Percentiles rank a stretch among this genome's conserved stretches.
phyloP scores from a whole-genome alignment of 345 rosid genomes.

The Acer saccharum region DNA sequence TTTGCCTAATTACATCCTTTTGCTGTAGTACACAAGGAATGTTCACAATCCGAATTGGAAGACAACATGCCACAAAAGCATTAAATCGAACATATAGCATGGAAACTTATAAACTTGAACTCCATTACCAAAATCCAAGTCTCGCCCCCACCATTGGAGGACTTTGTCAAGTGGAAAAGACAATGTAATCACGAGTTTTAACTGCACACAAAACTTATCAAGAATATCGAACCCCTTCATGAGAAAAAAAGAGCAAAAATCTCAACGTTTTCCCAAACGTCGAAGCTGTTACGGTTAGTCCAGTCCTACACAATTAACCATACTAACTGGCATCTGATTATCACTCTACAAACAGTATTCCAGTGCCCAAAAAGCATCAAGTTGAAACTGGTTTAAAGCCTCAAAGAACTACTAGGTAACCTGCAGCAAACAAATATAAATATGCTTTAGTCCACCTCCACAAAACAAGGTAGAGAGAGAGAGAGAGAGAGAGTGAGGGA shows the following conservation, averaged over 20 bases:
- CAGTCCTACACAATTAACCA: slow-evolving; percentile 12
- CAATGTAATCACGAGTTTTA: neutral
- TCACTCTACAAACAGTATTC: slow-evolving; percentile 16
- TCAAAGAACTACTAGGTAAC: slow-evolving; percentile 15
- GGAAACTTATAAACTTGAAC: neutral
- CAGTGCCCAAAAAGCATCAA: slow-evolving; percentile 4
- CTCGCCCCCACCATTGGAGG: neutral
- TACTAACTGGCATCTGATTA: slow-evolving; percentile 19
- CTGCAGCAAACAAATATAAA: slow-evolving; percentile 18
- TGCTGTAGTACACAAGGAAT: neutral
- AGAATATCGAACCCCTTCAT: neutral
- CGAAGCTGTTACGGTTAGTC: slow-evolving; percentile 28
- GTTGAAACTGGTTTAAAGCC: slow-evolving; percentile 5
- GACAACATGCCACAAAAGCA: neutral
- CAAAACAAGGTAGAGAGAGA: neutral
- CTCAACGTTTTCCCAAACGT: neutral
- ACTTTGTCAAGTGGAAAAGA: slow-evolving; percentile 2
- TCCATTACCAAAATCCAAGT: slow-evolving; percentile 1
- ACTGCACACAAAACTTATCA: slow-evolving; percentile 1
- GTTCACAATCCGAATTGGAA: neutral
- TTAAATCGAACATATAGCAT: neutral
- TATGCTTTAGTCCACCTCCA: neutral
- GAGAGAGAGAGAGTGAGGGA: too few relatives aligned
- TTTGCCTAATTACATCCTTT: neutral
- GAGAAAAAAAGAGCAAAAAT: slow-evolving; percentile 1